Percentiles rank a stretch among this genome's conserved stretches.
phyloP scores from a whole-genome alignment of 306 rosid genomes.

The Vachellia collinsii region DNA sequence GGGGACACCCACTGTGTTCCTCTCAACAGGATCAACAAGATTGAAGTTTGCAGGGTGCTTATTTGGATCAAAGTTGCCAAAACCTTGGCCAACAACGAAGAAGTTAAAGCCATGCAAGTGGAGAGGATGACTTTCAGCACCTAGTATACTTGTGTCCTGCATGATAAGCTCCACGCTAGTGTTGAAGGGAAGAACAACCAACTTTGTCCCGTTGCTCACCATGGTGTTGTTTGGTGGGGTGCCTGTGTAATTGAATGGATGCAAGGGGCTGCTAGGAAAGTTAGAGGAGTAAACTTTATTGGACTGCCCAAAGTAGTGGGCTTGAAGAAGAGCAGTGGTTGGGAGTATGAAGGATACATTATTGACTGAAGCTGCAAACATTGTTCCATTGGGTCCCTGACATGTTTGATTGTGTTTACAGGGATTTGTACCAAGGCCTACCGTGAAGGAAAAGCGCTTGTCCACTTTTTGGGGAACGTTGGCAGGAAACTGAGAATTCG shows the following conservation, averaged over 20 bases:
- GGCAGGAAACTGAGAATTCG: conserved; percentile 44
- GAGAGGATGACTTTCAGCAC: conserved; percentile 52
- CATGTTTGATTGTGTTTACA: conserved; percentile 45
- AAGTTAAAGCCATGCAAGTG: conserved; percentile 65
- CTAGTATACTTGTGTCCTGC: conserved; percentile 56
- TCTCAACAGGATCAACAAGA: conserved; percentile 52
- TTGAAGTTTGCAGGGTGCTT: conserved; percentile 45
- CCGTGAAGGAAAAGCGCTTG: conserved; percentile 48
- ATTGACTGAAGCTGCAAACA: conserved; percentile 57
- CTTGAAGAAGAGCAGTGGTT: conserved; percentile 53
- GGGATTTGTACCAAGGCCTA: conserved; percentile 55
- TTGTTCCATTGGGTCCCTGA: conserved; percentile 58
- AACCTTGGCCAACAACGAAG: conserved; percentile 58
- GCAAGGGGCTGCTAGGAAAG: conserved; percentile 44
- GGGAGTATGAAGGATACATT: conserved; percentile 51
- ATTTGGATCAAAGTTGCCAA: conserved; percentile 52
- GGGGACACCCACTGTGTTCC: conserved; percentile 56
- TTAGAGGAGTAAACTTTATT: conserved; percentile 40
- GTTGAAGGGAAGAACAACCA: conserved; percentile 45
- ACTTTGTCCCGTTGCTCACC: conserved; percentile 54
- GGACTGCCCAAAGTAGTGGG: conserved; percentile 46
- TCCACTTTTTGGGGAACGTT: conserved; percentile 53
- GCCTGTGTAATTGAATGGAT: conserved; percentile 51
- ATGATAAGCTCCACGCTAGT: conserved; percentile 49
- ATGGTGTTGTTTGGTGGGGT: conserved; percentile 45